Evolutionary conservation across 2,329 filamentous ascomycete genomes (phyloP), one percentile per base, ranked within the genome.

Genomic region (Saccharata proteae): DNA sequence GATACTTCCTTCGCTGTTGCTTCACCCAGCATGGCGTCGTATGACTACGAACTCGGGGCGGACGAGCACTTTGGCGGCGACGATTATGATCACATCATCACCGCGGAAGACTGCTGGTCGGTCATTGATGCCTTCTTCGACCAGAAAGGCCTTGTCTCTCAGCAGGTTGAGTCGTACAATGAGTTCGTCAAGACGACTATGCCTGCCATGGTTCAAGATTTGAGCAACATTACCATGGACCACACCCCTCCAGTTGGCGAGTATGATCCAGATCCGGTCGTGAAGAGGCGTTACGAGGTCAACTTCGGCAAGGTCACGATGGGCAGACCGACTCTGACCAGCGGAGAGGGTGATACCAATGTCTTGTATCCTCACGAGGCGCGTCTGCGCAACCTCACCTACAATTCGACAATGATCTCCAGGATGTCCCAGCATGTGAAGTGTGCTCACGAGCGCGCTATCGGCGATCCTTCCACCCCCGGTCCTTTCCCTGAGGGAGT

Each of bases 61-160:
- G 75, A 80, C 39, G 76, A 60, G 20, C 27, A 23, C 24, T 8
- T 4, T 12, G 27, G 31, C 11, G 28, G 27, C 19, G 47, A 70
- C 18, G 72, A 64, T 23, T 51, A 73, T 20, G 71, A 77, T 39
- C 62, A 69, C 38, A 66, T 66, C 45, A 93, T 96, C 62, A 93
- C 86, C 16, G 83, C 86, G 38, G 90, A 96, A 64, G 92, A 98
- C 61, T 94, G 85, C 66, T 98, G 92, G 90, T 81, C 80, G 42
- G 88, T 96, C 50, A 96, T 98, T 54, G 85, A 82, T 35, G 81
- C 90, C 7, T 96, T 94, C 66, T 98, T 98, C 62, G 84, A 94
- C 46, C 73, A 77, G 40, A 98, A 96, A 61, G 88, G 90, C 48
- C 71, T 98, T 18, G 90, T 93, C 14, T 93, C 90, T 11, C 88